These are phyloP conservation scores for Lepiota venenata DNA, from an alignment of 768 basidiomycete species.

Conservation along the genomic window DNA sequence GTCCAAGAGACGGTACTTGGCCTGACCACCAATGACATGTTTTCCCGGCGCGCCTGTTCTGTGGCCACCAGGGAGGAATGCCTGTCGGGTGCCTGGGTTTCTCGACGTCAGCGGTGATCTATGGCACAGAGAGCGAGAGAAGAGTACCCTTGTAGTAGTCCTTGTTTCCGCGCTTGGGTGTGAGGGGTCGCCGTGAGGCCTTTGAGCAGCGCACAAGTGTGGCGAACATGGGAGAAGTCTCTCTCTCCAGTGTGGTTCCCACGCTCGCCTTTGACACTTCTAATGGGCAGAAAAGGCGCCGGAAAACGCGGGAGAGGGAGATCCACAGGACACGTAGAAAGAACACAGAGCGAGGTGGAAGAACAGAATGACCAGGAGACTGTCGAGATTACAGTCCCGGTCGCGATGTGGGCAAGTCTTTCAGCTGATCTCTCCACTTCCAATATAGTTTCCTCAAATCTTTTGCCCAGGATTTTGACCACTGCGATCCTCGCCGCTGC, in stretches of 20 bases:
- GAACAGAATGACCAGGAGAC: conserved; percentile 20
- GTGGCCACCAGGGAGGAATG: conserved; percentile 73
- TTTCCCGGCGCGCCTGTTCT: conserved; percentile 89
- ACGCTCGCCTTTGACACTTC: neutral
- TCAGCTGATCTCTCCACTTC: too few relatives aligned
- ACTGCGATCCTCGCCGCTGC: conserved; percentile 86
- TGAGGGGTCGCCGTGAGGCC: conserved; percentile 80
- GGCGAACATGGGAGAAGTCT: conserved; percentile 51
- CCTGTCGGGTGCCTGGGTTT: conserved; percentile 89
- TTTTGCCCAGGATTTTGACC: conserved; percentile 88
- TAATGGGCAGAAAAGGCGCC: conserved; percentile 12
- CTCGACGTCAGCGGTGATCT: too few relatives aligned
- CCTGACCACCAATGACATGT: conserved; percentile 72
- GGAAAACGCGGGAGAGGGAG: conserved; percentile 36
- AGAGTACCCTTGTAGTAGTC: conserved; percentile 92
- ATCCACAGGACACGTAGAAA: too few relatives aligned
- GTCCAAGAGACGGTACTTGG: conserved; percentile 81
- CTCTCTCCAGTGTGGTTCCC: neutral
- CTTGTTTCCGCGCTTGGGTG: conserved; percentile 88
- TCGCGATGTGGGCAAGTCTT: conserved; percentile 92
- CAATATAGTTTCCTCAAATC: too few relatives aligned
- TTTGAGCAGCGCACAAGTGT: conserved; percentile 71
- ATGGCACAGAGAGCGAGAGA: too few relatives aligned
- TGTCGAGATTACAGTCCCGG: conserved; percentile 58
- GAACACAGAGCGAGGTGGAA: conserved; percentile 57